phyloP scores from a whole-genome alignment of 208 protist species.

The Borovskyia barvae region DNA sequence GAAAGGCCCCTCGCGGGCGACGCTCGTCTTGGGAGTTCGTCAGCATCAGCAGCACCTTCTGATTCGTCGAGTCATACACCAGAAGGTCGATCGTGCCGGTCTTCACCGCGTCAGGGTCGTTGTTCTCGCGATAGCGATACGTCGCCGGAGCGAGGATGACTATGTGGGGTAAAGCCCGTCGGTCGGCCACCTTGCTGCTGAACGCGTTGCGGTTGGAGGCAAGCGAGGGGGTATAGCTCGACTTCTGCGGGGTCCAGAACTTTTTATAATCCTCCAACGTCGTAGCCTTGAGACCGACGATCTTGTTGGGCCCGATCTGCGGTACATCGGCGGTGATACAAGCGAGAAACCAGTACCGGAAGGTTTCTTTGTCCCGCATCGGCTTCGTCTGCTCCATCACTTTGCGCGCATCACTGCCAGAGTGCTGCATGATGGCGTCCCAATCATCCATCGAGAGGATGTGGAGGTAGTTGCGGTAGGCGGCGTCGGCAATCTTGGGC shows the following conservation, averaged over 20 bases:
- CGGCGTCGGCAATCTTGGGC: conserved; percentile 73
- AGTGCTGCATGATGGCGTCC: conserved; percentile 59
- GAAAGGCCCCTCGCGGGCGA: conserved; percentile 60
- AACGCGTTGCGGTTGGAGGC: conserved; percentile 57
- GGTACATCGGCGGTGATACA: conserved; percentile 78
- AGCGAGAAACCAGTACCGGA: conserved; percentile 85
- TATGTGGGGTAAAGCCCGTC: conserved; percentile 64
- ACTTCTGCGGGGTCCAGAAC: conserved; percentile 73
- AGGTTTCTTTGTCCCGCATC: conserved; percentile 70
- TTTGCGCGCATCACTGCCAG: conserved; percentile 28
- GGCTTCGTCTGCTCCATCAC: conserved; percentile 50
- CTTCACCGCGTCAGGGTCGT: conserved; percentile 67
- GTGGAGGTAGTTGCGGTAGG: conserved; percentile 77
- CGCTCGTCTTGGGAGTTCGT: conserved; percentile 66
- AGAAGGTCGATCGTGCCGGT: conserved; percentile 70
- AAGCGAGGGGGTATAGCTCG: conserved; percentile 67
- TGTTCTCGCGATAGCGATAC: conserved; percentile 85
- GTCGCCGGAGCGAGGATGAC: conserved; percentile 65
- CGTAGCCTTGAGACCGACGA: conserved; percentile 70
- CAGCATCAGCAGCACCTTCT: conserved; percentile 86
- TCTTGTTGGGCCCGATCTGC: conserved; percentile 82
- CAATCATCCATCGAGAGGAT: conserved; percentile 57
- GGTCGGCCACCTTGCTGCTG: conserved; percentile 53
- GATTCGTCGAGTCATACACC: conserved; percentile 84
- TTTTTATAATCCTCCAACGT: conserved; percentile 76